These are phyloP conservation scores for Boletus sensibilis DNA, from an alignment of 768 basidiomycete genomes.

Conservation along the genomic window DNA sequence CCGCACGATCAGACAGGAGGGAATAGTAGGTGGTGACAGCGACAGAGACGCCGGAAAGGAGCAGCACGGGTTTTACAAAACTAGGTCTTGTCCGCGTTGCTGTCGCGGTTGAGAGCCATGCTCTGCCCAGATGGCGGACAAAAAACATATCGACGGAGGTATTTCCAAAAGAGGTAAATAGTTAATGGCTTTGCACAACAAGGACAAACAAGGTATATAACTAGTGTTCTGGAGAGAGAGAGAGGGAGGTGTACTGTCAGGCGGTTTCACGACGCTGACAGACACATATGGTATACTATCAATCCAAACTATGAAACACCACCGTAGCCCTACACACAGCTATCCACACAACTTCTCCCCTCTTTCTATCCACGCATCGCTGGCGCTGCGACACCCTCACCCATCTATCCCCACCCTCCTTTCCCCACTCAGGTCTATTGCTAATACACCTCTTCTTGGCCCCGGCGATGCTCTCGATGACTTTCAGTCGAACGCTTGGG, in stretches of 20 bases:
- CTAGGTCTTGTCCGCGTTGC: neutral
- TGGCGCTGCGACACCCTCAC: constrained; percentile 28
- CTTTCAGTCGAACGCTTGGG: constrained; percentile 34
- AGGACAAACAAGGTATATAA: constrained; percentile 18
- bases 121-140: neutral
- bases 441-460: constrained; percentile 1
- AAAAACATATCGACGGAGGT: constrained; percentile 14
- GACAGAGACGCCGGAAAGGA: constrained; percentile 39
- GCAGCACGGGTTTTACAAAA: constrained; percentile 18
- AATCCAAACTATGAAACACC: constrained; percentile 25
- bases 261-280: constrained; percentile 1
- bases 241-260: neutral
- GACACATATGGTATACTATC: neutral
- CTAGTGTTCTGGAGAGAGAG: too few species aligned
- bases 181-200: constrained; percentile 23
- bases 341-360: constrained; percentile 11
- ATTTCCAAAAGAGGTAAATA: constrained; percentile 18
- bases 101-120: neutral
- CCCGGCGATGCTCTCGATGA: constrained; percentile 16
- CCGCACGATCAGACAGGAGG: constrained; percentile 47
- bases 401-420: constrained; percentile 29
- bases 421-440: constrained; percentile 21
- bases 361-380: constrained; percentile 25
- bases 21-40: constrained; percentile 51
- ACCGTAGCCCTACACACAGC: constrained; percentile 23